Conservation (phyloP, 1,284 basidiomycete genomes). For the Tilletia indica region DNA sequence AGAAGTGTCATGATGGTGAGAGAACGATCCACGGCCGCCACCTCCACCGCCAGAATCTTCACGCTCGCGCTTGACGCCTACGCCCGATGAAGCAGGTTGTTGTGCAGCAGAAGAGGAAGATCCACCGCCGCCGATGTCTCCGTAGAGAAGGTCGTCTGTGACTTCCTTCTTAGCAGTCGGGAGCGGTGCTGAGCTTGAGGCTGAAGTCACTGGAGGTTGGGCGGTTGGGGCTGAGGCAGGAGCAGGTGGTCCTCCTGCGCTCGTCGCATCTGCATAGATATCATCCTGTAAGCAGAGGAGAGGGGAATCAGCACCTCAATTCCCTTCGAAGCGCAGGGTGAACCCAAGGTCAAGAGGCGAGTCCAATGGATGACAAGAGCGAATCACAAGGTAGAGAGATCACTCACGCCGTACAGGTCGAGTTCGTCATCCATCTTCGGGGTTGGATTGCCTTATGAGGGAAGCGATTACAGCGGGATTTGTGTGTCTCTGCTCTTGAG, state of each 20-base stretch:
- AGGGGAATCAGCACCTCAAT: neutral
- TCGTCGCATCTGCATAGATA: conserved; percentile 38
- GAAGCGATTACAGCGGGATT: neutral
- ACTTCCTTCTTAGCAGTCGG: no score
- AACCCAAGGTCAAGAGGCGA: no score
- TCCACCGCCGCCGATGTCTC: conserved; percentile 21
- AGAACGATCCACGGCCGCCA: neutral
- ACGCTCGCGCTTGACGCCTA: conserved; percentile 13
- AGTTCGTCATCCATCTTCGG: conserved; percentile 33
- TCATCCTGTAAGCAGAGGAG: conserved; percentile 29
- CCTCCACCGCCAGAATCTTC: neutral
- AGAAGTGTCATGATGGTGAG: no score
- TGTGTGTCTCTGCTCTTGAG: no score
- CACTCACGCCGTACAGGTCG: conserved; percentile 47
- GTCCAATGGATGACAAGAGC: no score
- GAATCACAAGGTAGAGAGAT: no score
- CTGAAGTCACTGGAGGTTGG: conserved; percentile 1
- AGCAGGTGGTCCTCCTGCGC: conserved; percentile 4
- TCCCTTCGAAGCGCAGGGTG: no score
- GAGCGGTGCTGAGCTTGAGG: neutral
- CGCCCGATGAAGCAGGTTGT: conserved; percentile 18
- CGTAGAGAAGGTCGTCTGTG: neutral
- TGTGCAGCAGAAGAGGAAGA: conserved; percentile 24
- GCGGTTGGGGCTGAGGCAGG: conserved; percentile 14
- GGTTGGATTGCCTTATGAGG: neutral